Evolutionary conservation across 805 yeast genomes (phyloP).

Genomic region (Candida boleticola): DNA sequence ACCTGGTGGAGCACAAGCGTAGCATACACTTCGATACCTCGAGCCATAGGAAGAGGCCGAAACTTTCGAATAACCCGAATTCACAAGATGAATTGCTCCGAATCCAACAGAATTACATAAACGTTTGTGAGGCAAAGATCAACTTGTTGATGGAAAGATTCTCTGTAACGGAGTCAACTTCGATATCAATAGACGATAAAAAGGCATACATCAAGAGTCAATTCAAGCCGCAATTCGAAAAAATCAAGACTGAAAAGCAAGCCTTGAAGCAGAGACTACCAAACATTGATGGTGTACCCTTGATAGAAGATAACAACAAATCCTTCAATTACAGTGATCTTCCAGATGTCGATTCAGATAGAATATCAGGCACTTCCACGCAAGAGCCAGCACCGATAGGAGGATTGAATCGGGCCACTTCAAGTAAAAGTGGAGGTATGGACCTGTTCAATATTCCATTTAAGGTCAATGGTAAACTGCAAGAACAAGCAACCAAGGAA

Average conservation of each 20-base stretch:
- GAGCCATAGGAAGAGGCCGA: background rate
- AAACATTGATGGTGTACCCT: background rate
- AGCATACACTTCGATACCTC: too few species aligned
- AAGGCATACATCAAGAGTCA: conserved; percentile 21
- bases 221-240: conserved; percentile 19
- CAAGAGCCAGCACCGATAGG: conserved; percentile 3
- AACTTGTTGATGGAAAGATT: conserved; percentile 28
- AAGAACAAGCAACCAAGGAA: background rate
- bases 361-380: conserved; percentile 7
- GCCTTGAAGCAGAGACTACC: background rate
- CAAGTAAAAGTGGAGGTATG: background rate
- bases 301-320: background rate
- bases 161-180: conserved; percentile 32
- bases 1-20: too few species aligned
- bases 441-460: background rate
- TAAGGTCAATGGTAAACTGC: background rate
- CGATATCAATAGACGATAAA: conserved; percentile 37
- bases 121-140: conserved; percentile 25
- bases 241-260: background rate
- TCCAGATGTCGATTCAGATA: conserved; percentile 9
- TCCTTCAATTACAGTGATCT: conserved; percentile 7
- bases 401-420: background rate
- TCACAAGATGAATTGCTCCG: background rate
- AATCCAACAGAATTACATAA: conserved; percentile 21
- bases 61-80: background rate